A percentile compares a stretch with the other conserved stretches of the same genome.
Conservation (phyloP, 2,329 filamentous ascomycete species). For the Scedosporium apiospermum region DNA sequence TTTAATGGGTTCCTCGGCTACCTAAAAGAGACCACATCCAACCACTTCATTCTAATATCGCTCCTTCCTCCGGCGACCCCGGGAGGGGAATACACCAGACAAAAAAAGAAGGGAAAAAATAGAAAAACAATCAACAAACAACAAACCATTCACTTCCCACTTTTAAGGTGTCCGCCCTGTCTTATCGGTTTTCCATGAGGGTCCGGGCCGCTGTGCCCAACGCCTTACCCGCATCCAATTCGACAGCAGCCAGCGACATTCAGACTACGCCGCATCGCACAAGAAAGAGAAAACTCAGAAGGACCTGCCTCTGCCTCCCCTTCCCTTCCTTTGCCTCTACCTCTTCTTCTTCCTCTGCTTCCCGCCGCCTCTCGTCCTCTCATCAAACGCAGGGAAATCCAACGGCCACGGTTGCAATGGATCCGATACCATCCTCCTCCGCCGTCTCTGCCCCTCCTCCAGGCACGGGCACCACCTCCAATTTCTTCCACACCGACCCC, state of each 20-base stretch:
- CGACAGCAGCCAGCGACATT: not conserved
- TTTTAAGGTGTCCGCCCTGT: not conserved
- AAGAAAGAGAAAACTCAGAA: not conserved
- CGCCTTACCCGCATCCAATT: not conserved
- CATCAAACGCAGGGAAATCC: not conserved
- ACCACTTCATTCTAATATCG: too few relatives aligned
- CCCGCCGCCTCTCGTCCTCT: not conserved
- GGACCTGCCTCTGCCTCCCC: conserved; percentile 1
- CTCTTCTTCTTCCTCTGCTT: not conserved
- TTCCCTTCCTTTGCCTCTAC: not conserved
- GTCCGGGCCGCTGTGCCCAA: not conserved
- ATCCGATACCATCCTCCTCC: not conserved
- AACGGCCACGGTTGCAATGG: not conserved
- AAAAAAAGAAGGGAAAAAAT: not conserved
- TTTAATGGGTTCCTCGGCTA: too few relatives aligned
- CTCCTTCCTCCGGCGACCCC: not conserved
- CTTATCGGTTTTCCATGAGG: not conserved
- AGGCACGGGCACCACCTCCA: not conserved
- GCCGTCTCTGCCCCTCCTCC: not conserved
- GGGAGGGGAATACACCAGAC: not conserved
- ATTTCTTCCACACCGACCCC: not conserved
- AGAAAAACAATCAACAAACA: not conserved
- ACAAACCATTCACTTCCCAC: not conserved
- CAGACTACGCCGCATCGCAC: not conserved
- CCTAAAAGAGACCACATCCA: too few relatives aligned